Conservation (phyloP, 306 rosid genomes). For the Dryas alaskensis region DNA sequence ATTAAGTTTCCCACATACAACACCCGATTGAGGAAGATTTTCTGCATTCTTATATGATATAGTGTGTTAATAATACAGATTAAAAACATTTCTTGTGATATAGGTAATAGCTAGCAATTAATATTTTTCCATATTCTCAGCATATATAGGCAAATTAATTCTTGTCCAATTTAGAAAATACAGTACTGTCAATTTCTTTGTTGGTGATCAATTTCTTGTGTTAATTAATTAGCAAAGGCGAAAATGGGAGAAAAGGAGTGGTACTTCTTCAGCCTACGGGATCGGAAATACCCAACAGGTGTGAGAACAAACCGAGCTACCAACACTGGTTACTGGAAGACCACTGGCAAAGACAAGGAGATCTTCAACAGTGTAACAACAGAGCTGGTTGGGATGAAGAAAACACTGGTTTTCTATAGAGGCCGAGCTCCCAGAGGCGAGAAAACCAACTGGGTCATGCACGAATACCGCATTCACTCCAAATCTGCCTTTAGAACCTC, state of each 20-base stretch:
- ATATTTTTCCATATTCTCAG: background rate
- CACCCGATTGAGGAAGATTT: too few relatives aligned
- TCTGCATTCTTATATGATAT: too few relatives aligned
- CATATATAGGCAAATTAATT: background rate
- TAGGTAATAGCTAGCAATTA: background rate
- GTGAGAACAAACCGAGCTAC: conserved; percentile 92
- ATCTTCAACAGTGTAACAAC: conserved; percentile 59
- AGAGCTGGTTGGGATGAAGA: conserved; percentile 87
- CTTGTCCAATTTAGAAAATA: background rate
- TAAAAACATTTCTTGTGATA: conserved; percentile 1
- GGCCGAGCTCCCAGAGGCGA: conserved; percentile 98
- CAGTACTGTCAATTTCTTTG: background rate
- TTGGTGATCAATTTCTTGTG: background rate
- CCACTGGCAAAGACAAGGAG: conserved; percentile 92
- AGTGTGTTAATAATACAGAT: too few relatives aligned
- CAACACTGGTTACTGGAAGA: conserved; percentile 89
- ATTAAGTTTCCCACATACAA: too few relatives aligned
- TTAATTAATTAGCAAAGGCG: conserved; percentile 58
- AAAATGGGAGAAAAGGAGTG: conserved; percentile 95
- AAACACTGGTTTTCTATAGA: conserved; percentile 85
- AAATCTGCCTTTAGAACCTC: conserved; percentile 54
- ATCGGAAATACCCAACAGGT: conserved; percentile 91
- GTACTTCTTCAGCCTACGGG: conserved; percentile 89
- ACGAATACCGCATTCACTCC: conserved; percentile 81
- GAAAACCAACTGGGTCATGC: conserved; percentile 93